Evolutionary conservation across 2,329 filamentous ascomycete genomes (phyloP).

Genomic region (Neopestalotiopsis rosae): DNA sequence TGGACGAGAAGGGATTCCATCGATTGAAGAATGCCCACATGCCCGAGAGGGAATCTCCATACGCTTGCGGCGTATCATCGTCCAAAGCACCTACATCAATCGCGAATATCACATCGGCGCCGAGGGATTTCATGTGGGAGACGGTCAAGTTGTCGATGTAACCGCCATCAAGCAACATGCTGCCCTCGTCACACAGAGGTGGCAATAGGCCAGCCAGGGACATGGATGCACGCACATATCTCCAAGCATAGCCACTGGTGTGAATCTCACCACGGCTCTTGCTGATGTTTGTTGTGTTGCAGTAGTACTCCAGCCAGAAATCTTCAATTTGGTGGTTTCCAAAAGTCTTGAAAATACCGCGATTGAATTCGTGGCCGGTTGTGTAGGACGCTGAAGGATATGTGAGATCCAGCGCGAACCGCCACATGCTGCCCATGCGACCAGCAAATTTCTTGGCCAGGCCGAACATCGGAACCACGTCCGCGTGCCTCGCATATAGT

Average conservation of each 20-base stretch:
- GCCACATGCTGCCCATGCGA: conserved; percentile 99
- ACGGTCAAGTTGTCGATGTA: conserved; percentile 98
- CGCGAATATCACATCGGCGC: conserved; percentile 93
- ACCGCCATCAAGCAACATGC: conserved; percentile 94
- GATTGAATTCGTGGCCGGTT: conserved; percentile 98
- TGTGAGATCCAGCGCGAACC: conserved; percentile 94
- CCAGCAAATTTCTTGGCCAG: conserved; percentile 96
- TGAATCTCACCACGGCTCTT: conserved; percentile 92
- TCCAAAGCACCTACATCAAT: conserved; percentile 93
- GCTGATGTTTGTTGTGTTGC: conserved; percentile 98
- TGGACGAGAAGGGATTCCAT: conserved; percentile 92
- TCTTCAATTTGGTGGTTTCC: conserved; percentile 97
- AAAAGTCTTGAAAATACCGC: conserved; percentile 98
- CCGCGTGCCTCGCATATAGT: conserved; percentile 93
- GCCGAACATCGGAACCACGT: conserved; percentile 96
- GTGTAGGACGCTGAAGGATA: conserved; percentile 98
- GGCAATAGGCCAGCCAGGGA: conserved; percentile 91
- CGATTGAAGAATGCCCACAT: conserved; percentile 95
- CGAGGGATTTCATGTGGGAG: conserved; percentile 93
- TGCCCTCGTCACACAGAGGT: conserved; percentile 94
- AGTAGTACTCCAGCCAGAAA: conserved; percentile 99
- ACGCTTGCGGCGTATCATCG: conserved; percentile 88
- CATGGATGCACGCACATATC: conserved; percentile 97
- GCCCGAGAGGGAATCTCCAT: conserved; percentile 92
- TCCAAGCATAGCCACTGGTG: conserved; percentile 95